Evolutionary conservation across 305 asterid genomes (phyloP).

Genomic region (Lippia alba): DNA sequence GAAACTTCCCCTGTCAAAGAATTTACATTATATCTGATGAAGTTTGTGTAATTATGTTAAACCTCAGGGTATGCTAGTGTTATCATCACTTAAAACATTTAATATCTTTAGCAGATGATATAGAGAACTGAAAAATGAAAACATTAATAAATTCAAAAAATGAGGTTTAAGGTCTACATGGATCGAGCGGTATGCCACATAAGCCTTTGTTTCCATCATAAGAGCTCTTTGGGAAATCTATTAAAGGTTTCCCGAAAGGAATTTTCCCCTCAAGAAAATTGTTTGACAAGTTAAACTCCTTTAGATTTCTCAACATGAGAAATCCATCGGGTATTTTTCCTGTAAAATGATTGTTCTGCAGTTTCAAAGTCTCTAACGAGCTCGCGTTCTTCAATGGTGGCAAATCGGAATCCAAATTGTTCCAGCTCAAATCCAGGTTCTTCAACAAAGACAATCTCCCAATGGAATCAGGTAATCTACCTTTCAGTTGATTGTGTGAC

Average conservation of each 20-base stretch:
- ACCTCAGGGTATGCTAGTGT: too few relatives aligned
- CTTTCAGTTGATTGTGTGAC: conserved; percentile 48
- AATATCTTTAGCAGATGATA: too few relatives aligned
- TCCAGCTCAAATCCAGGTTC: conserved; percentile 65
- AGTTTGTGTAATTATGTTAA: too few relatives aligned
- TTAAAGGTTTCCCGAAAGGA: conserved; percentile 60
- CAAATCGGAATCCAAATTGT: conserved; percentile 44
- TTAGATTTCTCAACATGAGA: conserved; percentile 47
- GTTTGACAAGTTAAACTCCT: conserved; percentile 61
- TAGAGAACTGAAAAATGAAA: too few relatives aligned
- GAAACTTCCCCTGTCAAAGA: too few relatives aligned
- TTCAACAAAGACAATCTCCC: conserved; percentile 44
- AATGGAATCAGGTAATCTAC: conserved; percentile 49
- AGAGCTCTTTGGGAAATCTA: conserved; percentile 50
- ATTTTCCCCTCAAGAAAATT: conserved; percentile 61
- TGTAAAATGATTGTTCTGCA: conserved; percentile 60
- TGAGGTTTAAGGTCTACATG: conserved; percentile 43
- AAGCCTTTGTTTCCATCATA: conserved; percentile 61
- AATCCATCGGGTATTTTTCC: conserved; percentile 62
- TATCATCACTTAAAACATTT: too few relatives aligned
- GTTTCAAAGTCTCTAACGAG: conserved; percentile 50
- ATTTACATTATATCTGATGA: too few relatives aligned
- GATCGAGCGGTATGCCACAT: conserved; percentile 68
- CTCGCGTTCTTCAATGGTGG: conserved; percentile 54
- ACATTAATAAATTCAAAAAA: background rate